A percentile compares a stretch with the other conserved stretches of the same genome.
Evolutionary conservation across 495 filamentous ascomycete genomes (phyloP).

Genomic region (Elasticomyces elasticus): DNA sequence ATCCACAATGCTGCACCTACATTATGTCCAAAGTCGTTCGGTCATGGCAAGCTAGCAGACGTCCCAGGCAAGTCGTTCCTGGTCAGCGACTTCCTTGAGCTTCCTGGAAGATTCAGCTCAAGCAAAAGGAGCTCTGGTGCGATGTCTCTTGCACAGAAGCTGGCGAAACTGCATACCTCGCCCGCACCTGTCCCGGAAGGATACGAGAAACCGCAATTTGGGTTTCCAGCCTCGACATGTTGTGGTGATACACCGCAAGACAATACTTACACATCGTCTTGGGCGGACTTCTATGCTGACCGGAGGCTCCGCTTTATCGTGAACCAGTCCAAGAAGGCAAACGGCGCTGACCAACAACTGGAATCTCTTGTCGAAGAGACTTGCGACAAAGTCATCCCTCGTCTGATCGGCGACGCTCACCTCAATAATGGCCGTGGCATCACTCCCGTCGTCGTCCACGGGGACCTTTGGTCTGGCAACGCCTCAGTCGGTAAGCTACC

Average conservation of each 20-base stretch:
- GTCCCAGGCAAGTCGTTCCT: slow-evolving; percentile 53
- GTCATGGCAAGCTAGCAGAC: slow-evolving; percentile 52
- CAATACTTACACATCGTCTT: slow-evolving; percentile 56
- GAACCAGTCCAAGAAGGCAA: slow-evolving; percentile 42
- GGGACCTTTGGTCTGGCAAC: slow-evolving; percentile 89
- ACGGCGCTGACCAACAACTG: slow-evolving; percentile 56
- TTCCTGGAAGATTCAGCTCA: slow-evolving; percentile 33
- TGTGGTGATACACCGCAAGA: slow-evolving; percentile 77
- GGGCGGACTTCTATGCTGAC: slow-evolving; percentile 77
- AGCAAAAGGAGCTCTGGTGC: slow-evolving; percentile 16
- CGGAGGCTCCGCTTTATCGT: slow-evolving; percentile 60
- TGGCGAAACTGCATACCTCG: slow-evolving; percentile 71
- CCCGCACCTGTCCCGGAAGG: slow-evolving; percentile 56
- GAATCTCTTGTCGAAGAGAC: slow-evolving; percentile 53
- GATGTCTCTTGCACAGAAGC: slow-evolving; percentile 56
- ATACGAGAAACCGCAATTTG: slow-evolving; percentile 53
- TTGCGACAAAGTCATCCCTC: slow-evolving; percentile 53
- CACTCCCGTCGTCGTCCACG: slow-evolving; percentile 71
- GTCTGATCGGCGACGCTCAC: slow-evolving; percentile 57
- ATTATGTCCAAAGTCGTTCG: slow-evolving; percentile 63
- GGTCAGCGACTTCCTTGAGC: slow-evolving; percentile 70
- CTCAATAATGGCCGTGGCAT: slow-evolving; percentile 50
- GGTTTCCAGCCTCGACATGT: slow-evolving; percentile 74
- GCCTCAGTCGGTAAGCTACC: slow-evolving; percentile 55
- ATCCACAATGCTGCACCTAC: slow-evolving; percentile 60